A percentile compares a stretch with the other conserved stretches of the same genome.
These are phyloP conservation scores for Kazachstania sp. DNA, from an alignment of 1,139 yeast species.

Conservation along the genomic window DNA sequence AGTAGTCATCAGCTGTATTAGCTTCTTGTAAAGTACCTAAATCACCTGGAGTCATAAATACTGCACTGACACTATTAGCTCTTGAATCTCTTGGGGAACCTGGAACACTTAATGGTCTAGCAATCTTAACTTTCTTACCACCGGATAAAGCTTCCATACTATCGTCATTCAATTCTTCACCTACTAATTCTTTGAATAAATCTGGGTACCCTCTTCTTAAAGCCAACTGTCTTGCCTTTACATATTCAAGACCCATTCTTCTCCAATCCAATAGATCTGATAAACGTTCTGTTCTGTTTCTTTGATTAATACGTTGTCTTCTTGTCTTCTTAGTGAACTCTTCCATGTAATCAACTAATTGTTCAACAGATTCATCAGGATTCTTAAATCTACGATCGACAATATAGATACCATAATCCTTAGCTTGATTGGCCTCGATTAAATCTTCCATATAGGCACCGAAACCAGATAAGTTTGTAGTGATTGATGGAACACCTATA, in stretches of 20 bases:
- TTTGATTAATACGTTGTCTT: constrained; percentile 95
- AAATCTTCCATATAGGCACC: constrained; percentile 99
- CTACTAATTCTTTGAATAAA: constrained; percentile 51
- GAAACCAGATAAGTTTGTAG: constrained; percentile 92
- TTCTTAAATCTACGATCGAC: constrained; percentile 92
- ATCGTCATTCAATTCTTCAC: constrained; percentile 23
- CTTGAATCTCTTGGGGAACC: constrained; percentile 76
- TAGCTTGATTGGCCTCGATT: constrained; percentile 68
- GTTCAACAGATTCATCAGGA: constrained; percentile 90
- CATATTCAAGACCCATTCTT: constrained; percentile 93
- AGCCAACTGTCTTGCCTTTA: constrained; percentile 88
- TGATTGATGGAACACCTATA: constrained; percentile 98
- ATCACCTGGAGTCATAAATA: constrained; percentile 94
- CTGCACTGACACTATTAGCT: constrained; percentile 31
- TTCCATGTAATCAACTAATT: constrained; percentile 81
- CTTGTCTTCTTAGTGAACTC: constrained; percentile 83
- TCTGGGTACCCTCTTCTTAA: constrained; percentile 92
- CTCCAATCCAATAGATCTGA: constrained; percentile 94
- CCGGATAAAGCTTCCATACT: constrained; percentile 29
- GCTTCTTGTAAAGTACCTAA: constrained; percentile 94
- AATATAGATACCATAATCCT: constrained; percentile 93
- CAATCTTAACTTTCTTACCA: constrained; percentile 51
- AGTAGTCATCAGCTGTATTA: constrained; percentile 75
- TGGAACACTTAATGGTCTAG: constrained; percentile 90
- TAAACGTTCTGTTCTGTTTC: constrained; percentile 92